Evolutionary conservation across 345 rosid genomes (phyloP).

Genomic region (Eucalyptus rudis): DNA sequence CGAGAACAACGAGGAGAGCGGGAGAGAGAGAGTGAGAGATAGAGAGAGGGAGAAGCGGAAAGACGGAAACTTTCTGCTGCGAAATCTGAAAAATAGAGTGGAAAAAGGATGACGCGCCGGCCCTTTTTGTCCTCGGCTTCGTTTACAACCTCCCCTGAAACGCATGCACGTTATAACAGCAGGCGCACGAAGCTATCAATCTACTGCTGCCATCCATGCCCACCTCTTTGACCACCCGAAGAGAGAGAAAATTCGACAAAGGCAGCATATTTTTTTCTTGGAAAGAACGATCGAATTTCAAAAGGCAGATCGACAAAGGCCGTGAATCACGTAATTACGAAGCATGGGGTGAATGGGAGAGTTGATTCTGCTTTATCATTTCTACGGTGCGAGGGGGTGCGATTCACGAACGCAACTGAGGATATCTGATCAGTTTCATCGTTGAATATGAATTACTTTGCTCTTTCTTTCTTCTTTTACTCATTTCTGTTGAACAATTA

Average conservation of each 20-base stretch:
- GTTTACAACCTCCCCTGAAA: background rate
- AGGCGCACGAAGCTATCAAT: background rate
- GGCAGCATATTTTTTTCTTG: background rate
- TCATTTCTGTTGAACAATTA: background rate
- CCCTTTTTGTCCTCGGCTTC: slow-evolving; percentile 16
- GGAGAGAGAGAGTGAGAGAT: too few species aligned
- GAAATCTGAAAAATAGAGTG: background rate
- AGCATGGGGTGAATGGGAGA: background rate
- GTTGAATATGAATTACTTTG: background rate
- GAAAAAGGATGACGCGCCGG: background rate
- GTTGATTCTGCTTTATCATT: background rate
- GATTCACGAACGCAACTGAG: background rate
- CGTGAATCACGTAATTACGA: background rate
- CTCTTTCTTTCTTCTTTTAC: background rate
- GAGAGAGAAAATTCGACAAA: background rate
- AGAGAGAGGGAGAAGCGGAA: background rate
- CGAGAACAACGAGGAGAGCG: background rate
- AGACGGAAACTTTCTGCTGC: background rate
- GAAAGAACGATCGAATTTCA: background rate
- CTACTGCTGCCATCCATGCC: background rate
- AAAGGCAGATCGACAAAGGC: background rate
- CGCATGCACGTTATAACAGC: background rate
- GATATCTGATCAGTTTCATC: background rate
- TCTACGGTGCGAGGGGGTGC: background rate
- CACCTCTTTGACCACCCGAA: background rate